Evolutionary conservation across 257 asterid genomes (phyloP), one percentile per base, ranked within the genome.

Genomic region (Mitragyna speciosa): DNA sequence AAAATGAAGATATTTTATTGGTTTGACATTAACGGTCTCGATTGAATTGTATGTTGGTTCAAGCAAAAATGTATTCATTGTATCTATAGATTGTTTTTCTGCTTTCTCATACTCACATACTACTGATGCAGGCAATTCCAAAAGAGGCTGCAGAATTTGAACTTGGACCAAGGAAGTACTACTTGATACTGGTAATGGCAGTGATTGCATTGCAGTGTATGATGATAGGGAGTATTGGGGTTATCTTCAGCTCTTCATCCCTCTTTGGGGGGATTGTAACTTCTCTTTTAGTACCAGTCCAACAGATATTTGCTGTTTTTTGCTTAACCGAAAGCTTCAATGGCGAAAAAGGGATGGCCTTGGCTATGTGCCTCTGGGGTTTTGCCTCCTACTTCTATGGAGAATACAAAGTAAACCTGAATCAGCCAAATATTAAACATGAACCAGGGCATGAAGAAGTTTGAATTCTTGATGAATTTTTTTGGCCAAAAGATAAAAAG

Each of bases 371-470:
- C 58, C 70, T 85, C 22, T 85, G 88, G 88, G 88, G 82, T 19
- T 85, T 85, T 59, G 84, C 88, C 39, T 85, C 88, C 45, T 85
- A 82, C 80, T 77, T 85, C n/a, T 82, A 73, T 69, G 88, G 86
- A n/a, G 84, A 85, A 76, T 82, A 85, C 31, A 77, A 73, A 39
- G 74, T 22, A 6, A 64, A 24, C 64, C 73, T 54, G 31, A 58
- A 79, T 16, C 75, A 41, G 9, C 63, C 47, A 12, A 54, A 70
- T 1, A 39, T 19, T 0, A 72, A 45, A 26, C 69, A 70, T 0
- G 54, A 49, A 8, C 63, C 70, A 14, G 76, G 30, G 39, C 79
- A 43, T 6, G 81, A 79, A 43, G 81, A 76, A 48, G 84, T 82
- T 54, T 81, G 79, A 77, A 15, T 56, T 75, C 41, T 70, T 39